Percentiles rank a stretch among this genome's conserved stretches.
Conservation (phyloP, 2,329 filamentous ascomycete genomes). For the Pseudopyricularia javanii region DNA sequence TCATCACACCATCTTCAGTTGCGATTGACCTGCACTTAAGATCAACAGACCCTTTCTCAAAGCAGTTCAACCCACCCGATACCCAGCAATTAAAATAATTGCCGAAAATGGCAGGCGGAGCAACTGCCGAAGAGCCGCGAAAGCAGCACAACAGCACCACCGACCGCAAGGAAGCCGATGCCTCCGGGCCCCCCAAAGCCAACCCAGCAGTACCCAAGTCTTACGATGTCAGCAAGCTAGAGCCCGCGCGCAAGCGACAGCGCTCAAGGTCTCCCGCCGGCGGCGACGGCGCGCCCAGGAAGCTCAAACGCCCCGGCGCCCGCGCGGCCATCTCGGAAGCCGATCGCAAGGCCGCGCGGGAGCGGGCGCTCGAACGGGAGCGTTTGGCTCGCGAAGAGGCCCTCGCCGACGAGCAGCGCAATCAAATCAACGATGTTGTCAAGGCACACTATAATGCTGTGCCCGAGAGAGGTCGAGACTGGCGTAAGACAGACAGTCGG, state of each 20-base stretch:
- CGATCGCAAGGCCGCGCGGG: conserved; percentile 56
- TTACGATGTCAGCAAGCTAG: conserved; percentile 46
- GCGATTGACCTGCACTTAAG: neutral
- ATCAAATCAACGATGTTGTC: conserved; percentile 73
- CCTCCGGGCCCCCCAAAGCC: conserved; percentile 3
- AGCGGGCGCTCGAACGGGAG: conserved; percentile 43
- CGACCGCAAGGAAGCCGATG: conserved; percentile 34
- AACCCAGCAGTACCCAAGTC: conserved; percentile 42
- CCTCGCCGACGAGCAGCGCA: conserved; percentile 27
- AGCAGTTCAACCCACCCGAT: conserved; percentile 9
- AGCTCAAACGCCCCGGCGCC: conserved; percentile 54
- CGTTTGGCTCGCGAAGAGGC: conserved; percentile 26
- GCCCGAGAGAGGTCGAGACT: conserved; percentile 83
- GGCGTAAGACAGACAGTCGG: conserved; percentile 84
- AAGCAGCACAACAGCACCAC: conserved; percentile 41
- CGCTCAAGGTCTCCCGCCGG: conserved; percentile 34
- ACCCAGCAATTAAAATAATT: neutral
- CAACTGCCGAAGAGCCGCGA: conserved; percentile 26
- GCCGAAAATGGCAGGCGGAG: conserved; percentile 9
- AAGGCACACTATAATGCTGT: conserved; percentile 93
- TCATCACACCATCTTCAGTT: neutral
- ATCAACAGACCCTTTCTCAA: neutral
- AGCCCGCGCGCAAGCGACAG: conserved; percentile 45
- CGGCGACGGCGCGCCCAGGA: conserved; percentile 34
- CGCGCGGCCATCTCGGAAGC: conserved; percentile 54